These are phyloP conservation scores for Oleoguttula mirabilis DNA, from an alignment of 495 filamentous ascomycete genomes.

Conservation along the genomic window DNA sequence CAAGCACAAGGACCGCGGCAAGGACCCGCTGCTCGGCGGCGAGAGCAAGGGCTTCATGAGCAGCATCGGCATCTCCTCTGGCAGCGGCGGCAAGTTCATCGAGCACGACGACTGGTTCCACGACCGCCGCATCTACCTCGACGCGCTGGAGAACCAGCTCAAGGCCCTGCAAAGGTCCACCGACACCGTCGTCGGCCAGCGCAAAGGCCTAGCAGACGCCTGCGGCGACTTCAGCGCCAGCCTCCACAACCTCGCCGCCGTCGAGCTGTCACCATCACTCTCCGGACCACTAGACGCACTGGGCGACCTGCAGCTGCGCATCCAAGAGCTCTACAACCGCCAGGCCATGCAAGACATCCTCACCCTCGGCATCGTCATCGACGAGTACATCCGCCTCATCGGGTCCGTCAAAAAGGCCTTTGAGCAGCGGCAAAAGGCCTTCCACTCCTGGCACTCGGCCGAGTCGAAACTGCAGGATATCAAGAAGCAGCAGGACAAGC, in stretches of 20 bases:
- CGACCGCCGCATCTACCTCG: conserved; percentile 84
- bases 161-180: conserved; percentile 89
- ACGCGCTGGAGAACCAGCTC: conserved; percentile 87
- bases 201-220: conserved; percentile 84
- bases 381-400: conserved; percentile 95
- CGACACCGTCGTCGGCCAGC: conserved; percentile 79
- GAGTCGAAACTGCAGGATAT: conserved; percentile 82
- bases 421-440: conserved; percentile 83
- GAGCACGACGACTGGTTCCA: conserved; percentile 99
- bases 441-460: conserved; percentile 80
- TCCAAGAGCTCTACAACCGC: conserved; percentile 87
- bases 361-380: conserved; percentile 91
- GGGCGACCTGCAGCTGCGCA: conserved; percentile 83
- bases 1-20: conserved; percentile 83
- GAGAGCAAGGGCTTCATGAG: conserved; percentile 66
- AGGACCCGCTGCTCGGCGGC: conserved; percentile 60
- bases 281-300: conserved; percentile 80
- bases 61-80: conserved; percentile 64
- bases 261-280: conserved; percentile 79
- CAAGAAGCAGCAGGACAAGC: conserved; percentile 75
- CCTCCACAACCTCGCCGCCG: conserved; percentile 74
- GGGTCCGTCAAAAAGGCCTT: conserved; percentile 88
- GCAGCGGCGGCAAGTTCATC: conserved; percentile 72
- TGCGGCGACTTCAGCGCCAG: conserved; percentile 86
- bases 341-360: conserved; percentile 96